These are phyloP conservation scores for Stemphylium lycopersici DNA, from an alignment of 2,329 filamentous ascomycete genomes.

Conservation along the genomic window DNA sequence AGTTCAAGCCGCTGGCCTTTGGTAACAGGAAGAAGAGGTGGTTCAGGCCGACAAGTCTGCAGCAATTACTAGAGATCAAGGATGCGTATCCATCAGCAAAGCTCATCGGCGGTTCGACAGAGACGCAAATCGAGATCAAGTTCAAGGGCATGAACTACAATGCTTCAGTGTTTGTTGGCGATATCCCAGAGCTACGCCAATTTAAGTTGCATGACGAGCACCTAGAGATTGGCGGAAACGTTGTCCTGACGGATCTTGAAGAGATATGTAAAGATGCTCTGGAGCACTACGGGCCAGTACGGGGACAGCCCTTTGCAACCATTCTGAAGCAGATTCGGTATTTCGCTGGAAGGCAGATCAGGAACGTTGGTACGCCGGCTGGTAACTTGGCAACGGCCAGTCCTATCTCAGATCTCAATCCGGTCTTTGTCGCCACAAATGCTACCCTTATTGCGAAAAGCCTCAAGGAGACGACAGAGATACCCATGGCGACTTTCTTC, in stretches of 20 bases:
- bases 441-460: conserved; percentile 83
- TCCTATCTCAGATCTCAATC: conserved; percentile 95
- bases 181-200: conserved; percentile 86
- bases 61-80: conserved; percentile 93
- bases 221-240: conserved; percentile 91
- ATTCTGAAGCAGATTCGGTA: conserved; percentile 94
- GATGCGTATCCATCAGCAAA: conserved; percentile 83
- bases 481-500: conserved; percentile 94
- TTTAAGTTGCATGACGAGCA: conserved; percentile 80
- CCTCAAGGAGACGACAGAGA: conserved; percentile 72
- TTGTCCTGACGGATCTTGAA: conserved; percentile 90
- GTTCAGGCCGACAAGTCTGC: conserved; percentile 85
- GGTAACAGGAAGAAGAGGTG: conserved; percentile 95
- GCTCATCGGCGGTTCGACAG: conserved; percentile 92
- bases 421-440: conserved; percentile 87
- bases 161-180: conserved; percentile 88
- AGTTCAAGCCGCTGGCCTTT: conserved; percentile 81
- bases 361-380: conserved; percentile 96
- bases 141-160: conserved; percentile 95
- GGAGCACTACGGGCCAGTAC: conserved; percentile 73
- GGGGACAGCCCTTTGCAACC: conserved; percentile 82
- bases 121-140: conserved; percentile 98
- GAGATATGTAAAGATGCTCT: conserved; percentile 80
- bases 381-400: conserved; percentile 94
- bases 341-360: conserved; percentile 93